phyloP scores from a whole-genome alignment of 2,329 filamentous ascomycete species.

The Hypoxylon sp. region DNA sequence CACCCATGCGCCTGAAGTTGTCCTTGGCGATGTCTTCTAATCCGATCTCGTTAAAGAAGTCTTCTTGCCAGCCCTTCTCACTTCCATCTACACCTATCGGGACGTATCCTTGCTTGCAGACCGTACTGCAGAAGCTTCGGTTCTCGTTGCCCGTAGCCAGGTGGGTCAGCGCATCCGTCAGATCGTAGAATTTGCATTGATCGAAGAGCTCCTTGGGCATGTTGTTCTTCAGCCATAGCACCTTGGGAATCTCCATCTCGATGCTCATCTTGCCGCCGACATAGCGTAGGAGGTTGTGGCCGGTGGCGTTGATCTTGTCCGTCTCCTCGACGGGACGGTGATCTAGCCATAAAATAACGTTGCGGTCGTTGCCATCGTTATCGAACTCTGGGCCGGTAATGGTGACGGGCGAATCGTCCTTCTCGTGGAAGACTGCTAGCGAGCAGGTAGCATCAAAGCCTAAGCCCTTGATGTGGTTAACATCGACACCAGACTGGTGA shows the following conservation, averaged over 20 bases:
- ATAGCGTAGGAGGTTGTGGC: constrained; percentile 92
- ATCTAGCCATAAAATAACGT: constrained; percentile 97
- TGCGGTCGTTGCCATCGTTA: constrained; percentile 82
- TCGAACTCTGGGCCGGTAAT: constrained; percentile 89
- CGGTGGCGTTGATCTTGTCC: constrained; percentile 89
- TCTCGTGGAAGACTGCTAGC: constrained; percentile 85
- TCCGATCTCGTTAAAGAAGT: constrained; percentile 88
- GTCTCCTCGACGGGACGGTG: constrained; percentile 92
- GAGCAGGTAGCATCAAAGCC: constrained; percentile 99
- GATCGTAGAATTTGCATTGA: constrained; percentile 95
- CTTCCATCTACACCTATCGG: constrained; percentile 97
- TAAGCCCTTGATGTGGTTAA: constrained; percentile 81
- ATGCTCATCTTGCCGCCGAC: constrained; percentile 98
- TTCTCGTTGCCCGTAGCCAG: constrained; percentile 92
- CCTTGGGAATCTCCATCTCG: constrained; percentile 99
- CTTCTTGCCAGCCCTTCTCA: constrained; percentile 97
- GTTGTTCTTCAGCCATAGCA: constrained; percentile 97
- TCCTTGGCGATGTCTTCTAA: constrained; percentile 85
- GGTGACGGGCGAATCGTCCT: constrained; percentile 89
- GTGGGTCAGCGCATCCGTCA: constrained; percentile 92
- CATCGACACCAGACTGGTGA: constrained; percentile 80
- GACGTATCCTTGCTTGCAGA: constrained; percentile 97
- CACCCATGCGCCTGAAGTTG: constrained; percentile 91
- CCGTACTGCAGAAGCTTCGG: constrained; percentile 92
- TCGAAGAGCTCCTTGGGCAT: constrained; percentile 93